Evolutionary conservation across 345 rosid genomes (phyloP), one percentile per base, ranked within the genome.

Genomic region (Excoecaria agallocha): DNA sequence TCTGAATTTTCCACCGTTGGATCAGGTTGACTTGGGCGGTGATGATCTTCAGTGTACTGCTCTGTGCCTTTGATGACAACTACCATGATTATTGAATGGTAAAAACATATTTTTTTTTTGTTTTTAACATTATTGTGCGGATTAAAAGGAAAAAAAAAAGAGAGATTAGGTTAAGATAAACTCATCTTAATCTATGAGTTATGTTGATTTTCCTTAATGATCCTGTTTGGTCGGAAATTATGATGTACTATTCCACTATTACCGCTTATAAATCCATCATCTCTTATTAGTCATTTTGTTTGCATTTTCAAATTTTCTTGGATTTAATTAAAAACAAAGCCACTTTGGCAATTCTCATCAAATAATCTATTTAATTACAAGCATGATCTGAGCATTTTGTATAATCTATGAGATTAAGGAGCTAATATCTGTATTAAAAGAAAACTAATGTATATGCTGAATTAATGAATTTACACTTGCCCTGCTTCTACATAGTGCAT

Each of bases 1-100:
- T 90, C 98, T 94, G 39, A 94, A 94, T 79, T 79, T 87, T 51
- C 97, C 97, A 48, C 95, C 98, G 74, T 77, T 84, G 91, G 96
- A 87, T 80, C 89, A 82, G 60, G 85, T 79, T 59, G 92, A 85
- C 86, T 81, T 83, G 22, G n/a, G 51, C 22, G 89, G 85, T 54
- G 95, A 86, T 68, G 94, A 90, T 86, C 90, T 93, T 61, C 93
- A 79, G 78, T 87, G 92, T 77, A 91, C 98, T 68, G 90, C 89
- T 68, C 79, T 94, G 60, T 87, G 98, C 78, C 97, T 94, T 68
- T 94, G 89, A 93, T 75, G 76, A 45, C 49, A 51, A 24, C n/a
- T 62, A 45, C 19, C 72, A 20, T 54, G 60, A 72, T 70, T 41
- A 48, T 71, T 0, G 25, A 68, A 12, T 35, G 58, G 61, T 57